Percentiles rank a stretch among this genome's conserved stretches.
These are phyloP conservation scores for Hymenoscyphus fraxineus DNA, from an alignment of 2,329 filamentous ascomycete genomes.

Conservation along the genomic window DNA sequence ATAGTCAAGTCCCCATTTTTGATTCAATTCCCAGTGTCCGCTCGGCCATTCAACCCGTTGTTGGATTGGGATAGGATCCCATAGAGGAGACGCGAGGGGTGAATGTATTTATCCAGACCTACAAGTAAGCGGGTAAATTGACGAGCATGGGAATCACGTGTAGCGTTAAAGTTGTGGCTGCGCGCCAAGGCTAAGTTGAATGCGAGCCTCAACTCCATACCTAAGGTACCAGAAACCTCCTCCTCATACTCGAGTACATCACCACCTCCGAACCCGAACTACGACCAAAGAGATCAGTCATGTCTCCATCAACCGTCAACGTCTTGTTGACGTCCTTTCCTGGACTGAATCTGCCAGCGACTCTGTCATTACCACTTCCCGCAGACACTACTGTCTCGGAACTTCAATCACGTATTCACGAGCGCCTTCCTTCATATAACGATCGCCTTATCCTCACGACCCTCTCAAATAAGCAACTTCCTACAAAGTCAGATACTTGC, in stretches of 20 bases:
- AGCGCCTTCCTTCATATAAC: conserved; percentile 54
- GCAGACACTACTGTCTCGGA: conserved; percentile 62
- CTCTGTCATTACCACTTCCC: conserved; percentile 71
- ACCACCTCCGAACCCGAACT: background rate
- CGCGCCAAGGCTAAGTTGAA: too few species aligned
- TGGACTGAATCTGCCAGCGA: conserved; percentile 78
- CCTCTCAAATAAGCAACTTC: conserved; percentile 68
- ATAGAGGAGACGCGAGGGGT: background rate
- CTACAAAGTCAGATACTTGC: conserved; percentile 47
- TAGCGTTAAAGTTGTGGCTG: background rate
- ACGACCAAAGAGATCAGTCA: conserved; percentile 33
- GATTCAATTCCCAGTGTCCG: conserved; percentile 4
- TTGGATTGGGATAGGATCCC: background rate
- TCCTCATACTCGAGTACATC: background rate
- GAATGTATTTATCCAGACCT: background rate
- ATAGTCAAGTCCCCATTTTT: conserved; percentile 4
- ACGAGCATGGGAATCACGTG: background rate
- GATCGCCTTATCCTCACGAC: conserved; percentile 76
- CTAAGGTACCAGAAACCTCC: background rate
- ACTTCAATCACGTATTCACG: conserved; percentile 60
- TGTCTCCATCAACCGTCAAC: conserved; percentile 63
- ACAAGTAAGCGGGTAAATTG: background rate
- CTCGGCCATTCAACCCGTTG: conserved; percentile 10
- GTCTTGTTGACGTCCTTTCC: conserved; percentile 81
- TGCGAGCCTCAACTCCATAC: background rate